Percentiles rank a stretch among this genome's conserved stretches.
Evolutionary conservation across 352 stramenopile species (phyloP).

Genomic region (Pythium diclinum): DNA sequence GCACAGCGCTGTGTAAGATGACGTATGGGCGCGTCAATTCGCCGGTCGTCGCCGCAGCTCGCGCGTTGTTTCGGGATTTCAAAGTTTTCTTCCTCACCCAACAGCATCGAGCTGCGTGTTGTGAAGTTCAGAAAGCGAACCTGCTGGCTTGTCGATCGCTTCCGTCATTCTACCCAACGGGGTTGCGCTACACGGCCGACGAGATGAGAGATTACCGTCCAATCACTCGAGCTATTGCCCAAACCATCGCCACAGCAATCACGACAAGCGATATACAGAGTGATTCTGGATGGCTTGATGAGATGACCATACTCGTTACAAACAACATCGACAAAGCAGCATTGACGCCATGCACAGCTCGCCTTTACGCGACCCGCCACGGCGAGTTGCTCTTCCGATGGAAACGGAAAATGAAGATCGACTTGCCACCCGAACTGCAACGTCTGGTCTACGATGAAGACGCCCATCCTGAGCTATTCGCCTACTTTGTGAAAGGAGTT

Average conservation of each 20-base stretch:
- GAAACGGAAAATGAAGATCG: background rate
- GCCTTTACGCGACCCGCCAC: background rate
- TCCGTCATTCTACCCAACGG: constrained; percentile 3
- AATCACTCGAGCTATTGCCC: background rate
- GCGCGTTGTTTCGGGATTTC: constrained; percentile 1
- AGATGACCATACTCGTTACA: constrained; percentile 2
- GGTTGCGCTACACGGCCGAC: background rate
- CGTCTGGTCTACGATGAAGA: constrained; percentile 9
- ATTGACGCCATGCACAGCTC: background rate
- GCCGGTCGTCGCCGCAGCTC: background rate
- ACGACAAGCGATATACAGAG: background rate
- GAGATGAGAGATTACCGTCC: background rate
- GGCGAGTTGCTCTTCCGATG: background rate
- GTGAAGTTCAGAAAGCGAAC: background rate
- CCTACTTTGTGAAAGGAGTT: constrained; percentile 11
- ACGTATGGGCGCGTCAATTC: background rate
- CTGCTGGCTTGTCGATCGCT: background rate
- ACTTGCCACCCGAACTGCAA: background rate
- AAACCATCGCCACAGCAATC: background rate
- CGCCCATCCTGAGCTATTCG: constrained; percentile 12
- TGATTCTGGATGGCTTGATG: constrained; percentile 1
- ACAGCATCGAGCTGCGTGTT: constrained; percentile 4
- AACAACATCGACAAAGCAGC: constrained; percentile 5
- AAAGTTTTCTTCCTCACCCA: background rate
- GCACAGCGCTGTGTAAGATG: constrained; percentile 3